Evolutionary conservation across 805 yeast genomes (phyloP).

Genomic region (Hanseniaspora valbyensis): DNA sequence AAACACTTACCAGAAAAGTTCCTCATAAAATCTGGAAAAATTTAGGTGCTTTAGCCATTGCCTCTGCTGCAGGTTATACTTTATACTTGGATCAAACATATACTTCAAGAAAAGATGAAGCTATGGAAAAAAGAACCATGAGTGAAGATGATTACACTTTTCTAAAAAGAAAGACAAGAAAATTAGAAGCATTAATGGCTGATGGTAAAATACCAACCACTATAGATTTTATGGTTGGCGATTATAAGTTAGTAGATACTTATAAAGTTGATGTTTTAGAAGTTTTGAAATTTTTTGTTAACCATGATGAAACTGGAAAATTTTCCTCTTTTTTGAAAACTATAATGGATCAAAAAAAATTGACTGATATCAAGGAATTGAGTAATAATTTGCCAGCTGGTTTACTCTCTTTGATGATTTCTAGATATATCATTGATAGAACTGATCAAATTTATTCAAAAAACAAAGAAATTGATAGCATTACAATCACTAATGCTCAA

Average conservation of each 20-base stretch:
- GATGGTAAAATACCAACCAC: slow-evolving; percentile 2
- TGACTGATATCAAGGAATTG: slow-evolving; percentile 18
- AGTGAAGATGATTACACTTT: background rate
- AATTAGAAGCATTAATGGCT: slow-evolving; percentile 1
- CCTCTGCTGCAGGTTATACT: background rate
- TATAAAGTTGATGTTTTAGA: slow-evolving; percentile 42
- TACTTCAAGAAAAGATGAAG: background rate
- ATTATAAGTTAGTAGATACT: background rate
- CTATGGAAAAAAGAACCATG: background rate
- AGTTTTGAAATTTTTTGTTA: slow-evolving; percentile 38
- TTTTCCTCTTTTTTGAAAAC: slow-evolving; percentile 47
- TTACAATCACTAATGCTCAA: slow-evolving; percentile 27
- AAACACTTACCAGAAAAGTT: background rate
- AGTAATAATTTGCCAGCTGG: slow-evolving; percentile 29
- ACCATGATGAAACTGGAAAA: slow-evolving; percentile 34
- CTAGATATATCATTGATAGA: slow-evolving; percentile 22
- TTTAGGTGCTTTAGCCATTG: background rate
- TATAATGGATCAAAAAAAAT: slow-evolving; percentile 23
- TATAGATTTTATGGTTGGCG: slow-evolving; percentile 1
- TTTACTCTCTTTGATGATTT: slow-evolving; percentile 28
- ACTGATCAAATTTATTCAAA: slow-evolving; percentile 13
- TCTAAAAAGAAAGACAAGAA: slow-evolving; percentile 7
- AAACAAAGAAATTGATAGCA: slow-evolving; percentile 34
- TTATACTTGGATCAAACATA: slow-evolving; percentile 11
- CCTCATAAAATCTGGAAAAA: slow-evolving; percentile 1